Evolutionary conservation across 106 monocot genomes (phyloP).

Genomic region (Dendrobium officinale): DNA sequence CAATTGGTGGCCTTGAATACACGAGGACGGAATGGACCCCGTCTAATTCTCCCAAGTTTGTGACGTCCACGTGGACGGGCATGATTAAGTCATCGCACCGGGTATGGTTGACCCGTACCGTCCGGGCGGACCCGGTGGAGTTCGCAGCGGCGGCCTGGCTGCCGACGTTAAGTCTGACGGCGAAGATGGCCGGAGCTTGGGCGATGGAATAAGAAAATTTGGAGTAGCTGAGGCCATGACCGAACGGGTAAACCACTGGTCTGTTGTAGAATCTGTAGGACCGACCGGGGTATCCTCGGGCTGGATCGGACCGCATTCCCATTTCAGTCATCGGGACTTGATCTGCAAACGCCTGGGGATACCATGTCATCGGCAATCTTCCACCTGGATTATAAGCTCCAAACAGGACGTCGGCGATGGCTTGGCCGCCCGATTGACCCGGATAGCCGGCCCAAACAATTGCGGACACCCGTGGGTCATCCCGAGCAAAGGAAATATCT

Average conservation of each 20-base stretch:
- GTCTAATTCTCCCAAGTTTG: conserved; percentile 35
- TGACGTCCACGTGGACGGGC: conserved; percentile 49
- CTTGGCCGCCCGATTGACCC: conserved; percentile 65
- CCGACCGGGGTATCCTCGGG: conserved; percentile 60
- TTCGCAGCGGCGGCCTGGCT: background rate
- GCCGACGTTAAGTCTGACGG: conserved; percentile 25
- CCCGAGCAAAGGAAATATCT: conserved; percentile 66
- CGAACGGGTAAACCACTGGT: conserved; percentile 67
- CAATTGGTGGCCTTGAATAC: conserved; percentile 31
- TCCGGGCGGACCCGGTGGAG: background rate
- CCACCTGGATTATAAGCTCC: conserved; percentile 82
- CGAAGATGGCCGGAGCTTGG: conserved; percentile 23
- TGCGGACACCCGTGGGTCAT: conserved; percentile 39
- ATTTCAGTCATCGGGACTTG: conserved; percentile 70
- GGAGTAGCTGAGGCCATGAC: conserved; percentile 75
- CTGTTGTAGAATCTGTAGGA: conserved; percentile 78
- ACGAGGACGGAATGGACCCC: conserved; percentile 54
- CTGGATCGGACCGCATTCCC: conserved; percentile 52
- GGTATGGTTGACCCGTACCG: conserved; percentile 41
- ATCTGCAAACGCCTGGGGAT: conserved; percentile 50
- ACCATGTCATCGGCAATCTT: conserved; percentile 85
- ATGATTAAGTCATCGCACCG: conserved; percentile 37
- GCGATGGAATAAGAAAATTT: conserved; percentile 40
- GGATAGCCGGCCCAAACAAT: conserved; percentile 95
- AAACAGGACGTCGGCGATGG: conserved; percentile 71